Evolutionary conservation across 164 flowering plant species (phyloP).

Genomic region (Vitis cinerea): DNA sequence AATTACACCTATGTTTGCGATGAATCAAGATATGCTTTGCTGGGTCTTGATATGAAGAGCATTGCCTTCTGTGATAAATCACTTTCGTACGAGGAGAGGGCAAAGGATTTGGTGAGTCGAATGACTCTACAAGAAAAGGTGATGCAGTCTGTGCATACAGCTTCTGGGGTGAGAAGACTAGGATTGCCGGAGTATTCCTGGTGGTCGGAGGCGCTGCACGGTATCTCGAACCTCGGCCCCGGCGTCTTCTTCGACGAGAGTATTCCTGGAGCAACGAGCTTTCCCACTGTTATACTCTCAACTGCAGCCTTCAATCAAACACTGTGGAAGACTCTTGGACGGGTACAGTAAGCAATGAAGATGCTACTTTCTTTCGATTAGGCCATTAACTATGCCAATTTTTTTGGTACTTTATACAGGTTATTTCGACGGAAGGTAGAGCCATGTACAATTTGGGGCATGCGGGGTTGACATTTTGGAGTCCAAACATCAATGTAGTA

Average conservation of each 20-base stretch:
- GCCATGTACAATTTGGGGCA: conserved; percentile 19
- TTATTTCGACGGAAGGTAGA: conserved; percentile 17
- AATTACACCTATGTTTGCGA: too few relatives aligned
- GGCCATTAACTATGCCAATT: too few relatives aligned
- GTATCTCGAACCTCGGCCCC: conserved; percentile 25
- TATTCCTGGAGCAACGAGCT: conserved; percentile 34
- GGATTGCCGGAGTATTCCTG: conserved; percentile 24
- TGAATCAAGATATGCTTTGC: too few relatives aligned
- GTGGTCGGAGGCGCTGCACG: conserved; percentile 44
- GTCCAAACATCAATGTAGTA: conserved; percentile 16
- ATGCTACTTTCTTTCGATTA: too few relatives aligned
- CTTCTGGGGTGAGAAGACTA: conserved; percentile 12
- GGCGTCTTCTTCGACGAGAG: not conserved
- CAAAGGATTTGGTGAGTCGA: conserved; percentile 18
- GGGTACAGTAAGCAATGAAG: conserved; percentile 6
- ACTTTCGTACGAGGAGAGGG: conserved; percentile 4
- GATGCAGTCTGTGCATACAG: conserved; percentile 11
- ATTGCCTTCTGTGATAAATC: conserved; percentile 10
- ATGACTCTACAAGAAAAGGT: conserved; percentile 21
- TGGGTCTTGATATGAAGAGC: not conserved
- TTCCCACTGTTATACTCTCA: conserved; percentile 28
- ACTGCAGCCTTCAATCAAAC: conserved; percentile 33
- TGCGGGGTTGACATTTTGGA: conserved; percentile 21
- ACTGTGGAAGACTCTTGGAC: conserved; percentile 28
- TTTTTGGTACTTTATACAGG: not conserved